A percentile compares a stretch with the other conserved stretches of the same genome.
These are phyloP conservation scores for Akanthomyces uredinophilus DNA, from an alignment of 2,329 filamentous ascomycete genomes.

Conservation along the genomic window DNA sequence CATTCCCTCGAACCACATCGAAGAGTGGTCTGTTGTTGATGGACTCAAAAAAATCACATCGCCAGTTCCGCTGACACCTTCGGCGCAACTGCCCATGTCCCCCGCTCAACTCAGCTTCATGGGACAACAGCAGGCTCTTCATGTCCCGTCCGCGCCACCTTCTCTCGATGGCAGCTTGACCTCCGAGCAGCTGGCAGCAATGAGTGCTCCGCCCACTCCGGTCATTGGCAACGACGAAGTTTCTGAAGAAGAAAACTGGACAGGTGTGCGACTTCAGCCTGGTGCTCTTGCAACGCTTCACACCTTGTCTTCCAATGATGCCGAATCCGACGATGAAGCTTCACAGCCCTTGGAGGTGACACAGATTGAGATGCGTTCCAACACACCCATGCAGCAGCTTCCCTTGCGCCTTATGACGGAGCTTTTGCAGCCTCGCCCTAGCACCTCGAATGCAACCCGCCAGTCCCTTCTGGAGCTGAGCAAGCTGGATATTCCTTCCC, in stretches of 20 bases:
- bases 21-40: constrained; percentile 41
- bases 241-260: constrained; percentile 60
- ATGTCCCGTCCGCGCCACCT: constrained; percentile 72
- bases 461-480: constrained; percentile 69
- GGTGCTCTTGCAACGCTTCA: constrained; percentile 77
- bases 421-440: constrained; percentile 24
- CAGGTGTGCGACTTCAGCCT: constrained; percentile 68
- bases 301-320: constrained; percentile 59
- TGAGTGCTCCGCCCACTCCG: constrained; percentile 82
- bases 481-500: constrained; percentile 82
- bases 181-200: constrained; percentile 78
- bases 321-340: constrained; percentile 54
- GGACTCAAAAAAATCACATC: constrained; percentile 47
- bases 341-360: constrained; percentile 41
- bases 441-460: constrained; percentile 29
- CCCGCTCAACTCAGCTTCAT: constrained; percentile 70
- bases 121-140: constrained; percentile 53
- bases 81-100: constrained; percentile 67
- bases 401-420: constrained; percentile 45
- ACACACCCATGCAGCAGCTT: constrained; percentile 45
- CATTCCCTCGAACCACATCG: constrained; percentile 40
- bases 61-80: constrained; percentile 59
- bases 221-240: constrained; percentile 56
- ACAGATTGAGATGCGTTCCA: constrained; percentile 19
- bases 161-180: constrained; percentile 85